phyloP scores from a whole-genome alignment of 2,329 filamentous ascomycete species.

The Pseudogymnoascus sp. region DNA sequence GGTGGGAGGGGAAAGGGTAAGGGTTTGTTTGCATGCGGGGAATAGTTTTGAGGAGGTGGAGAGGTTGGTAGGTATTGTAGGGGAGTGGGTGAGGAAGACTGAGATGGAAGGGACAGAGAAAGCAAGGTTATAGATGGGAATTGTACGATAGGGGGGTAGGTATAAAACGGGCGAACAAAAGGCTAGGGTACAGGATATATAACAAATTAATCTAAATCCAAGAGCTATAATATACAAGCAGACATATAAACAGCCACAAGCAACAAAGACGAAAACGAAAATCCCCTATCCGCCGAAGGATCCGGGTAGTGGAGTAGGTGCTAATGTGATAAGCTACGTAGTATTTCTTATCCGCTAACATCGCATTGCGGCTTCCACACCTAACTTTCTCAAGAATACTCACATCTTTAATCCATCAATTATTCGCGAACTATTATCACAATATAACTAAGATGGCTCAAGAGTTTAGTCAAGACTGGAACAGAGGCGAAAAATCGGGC shows the following conservation, averaged over 20 bases:
- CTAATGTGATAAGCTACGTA: background rate
- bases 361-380: background rate
- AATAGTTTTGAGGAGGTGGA: slow-evolving; percentile 53
- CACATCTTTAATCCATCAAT: background rate
- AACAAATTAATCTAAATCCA: background rate
- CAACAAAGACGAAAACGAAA: background rate
- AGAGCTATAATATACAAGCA: background rate
- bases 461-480: slow-evolving; percentile 10
- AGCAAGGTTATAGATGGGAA: background rate
- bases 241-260: background rate
- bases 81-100: slow-evolving; percentile 16
- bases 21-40: slow-evolving; percentile 60
- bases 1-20: slow-evolving; percentile 51
- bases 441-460: background rate
- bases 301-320: background rate
- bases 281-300: background rate
- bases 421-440: background rate
- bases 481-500: slow-evolving; percentile 12
- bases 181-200: background rate
- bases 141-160: background rate
- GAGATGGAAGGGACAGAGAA: background rate
- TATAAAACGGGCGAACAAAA: background rate
- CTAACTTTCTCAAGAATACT: background rate
- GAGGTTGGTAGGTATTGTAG: slow-evolving; percentile 31
- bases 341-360: background rate